Percentiles rank a stretch among this genome's conserved stretches.
phyloP scores from a whole-genome alignment of 768 basidiomycete species.

The Crassisporium funariophilum region DNA sequence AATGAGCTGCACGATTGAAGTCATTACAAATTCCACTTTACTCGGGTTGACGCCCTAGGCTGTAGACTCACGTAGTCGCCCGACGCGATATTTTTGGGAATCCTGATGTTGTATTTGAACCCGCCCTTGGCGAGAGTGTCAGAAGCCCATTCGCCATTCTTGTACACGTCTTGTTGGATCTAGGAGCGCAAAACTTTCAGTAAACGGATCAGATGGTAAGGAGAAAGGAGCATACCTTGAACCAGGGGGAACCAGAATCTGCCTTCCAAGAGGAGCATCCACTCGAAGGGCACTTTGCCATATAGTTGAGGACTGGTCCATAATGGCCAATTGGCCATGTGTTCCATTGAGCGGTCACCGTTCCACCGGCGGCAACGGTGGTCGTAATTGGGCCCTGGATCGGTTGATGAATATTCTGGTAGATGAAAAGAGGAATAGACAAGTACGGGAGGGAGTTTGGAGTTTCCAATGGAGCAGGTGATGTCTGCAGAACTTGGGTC shows the following conservation, averaged over 20 bases:
- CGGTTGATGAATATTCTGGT: too few relatives aligned
- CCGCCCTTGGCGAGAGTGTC: constrained; percentile 36
- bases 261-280: constrained; percentile 38
- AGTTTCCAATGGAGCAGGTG: constrained; percentile 41
- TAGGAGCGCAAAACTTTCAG: too few relatives aligned
- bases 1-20: constrained; percentile 26
- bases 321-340: constrained; percentile 42
- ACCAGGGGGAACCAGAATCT: constrained; percentile 39
- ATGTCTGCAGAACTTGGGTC: constrained; percentile 34
- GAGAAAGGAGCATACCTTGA: constrained; percentile 36
- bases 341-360: constrained; percentile 38
- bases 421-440: neutral
- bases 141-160: constrained; percentile 39
- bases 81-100: constrained; percentile 39
- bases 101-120: constrained; percentile 37
- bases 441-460: constrained; percentile 34
- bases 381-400: constrained; percentile 39
- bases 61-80: constrained; percentile 39
- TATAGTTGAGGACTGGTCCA: constrained; percentile 41
- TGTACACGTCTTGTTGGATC: constrained; percentile 38
- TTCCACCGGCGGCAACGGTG: constrained; percentile 37
- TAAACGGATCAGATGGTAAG: too few relatives aligned
- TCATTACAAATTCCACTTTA: too few relatives aligned
- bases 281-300: constrained; percentile 37
- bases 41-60: too few relatives aligned